phyloP scores from a whole-genome alignment of 768 basidiomycete genomes.

The Lepiota subincarnata region DNA sequence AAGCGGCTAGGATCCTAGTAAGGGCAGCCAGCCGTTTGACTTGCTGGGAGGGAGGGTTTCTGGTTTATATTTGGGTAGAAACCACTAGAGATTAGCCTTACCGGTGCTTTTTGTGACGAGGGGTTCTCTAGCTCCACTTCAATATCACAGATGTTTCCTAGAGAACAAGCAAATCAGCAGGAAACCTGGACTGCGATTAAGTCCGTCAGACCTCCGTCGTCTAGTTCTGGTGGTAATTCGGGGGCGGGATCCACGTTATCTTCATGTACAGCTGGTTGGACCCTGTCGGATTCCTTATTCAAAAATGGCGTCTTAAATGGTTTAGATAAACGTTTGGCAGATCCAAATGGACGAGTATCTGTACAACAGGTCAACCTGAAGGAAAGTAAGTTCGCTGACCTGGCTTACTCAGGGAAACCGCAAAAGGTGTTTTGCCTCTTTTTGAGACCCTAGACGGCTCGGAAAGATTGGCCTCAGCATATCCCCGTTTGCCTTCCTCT shows the following conservation, averaged over 20 bases:
- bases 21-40: conserved; percentile 33
- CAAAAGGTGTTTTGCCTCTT: conserved; percentile 29
- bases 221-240: neutral
- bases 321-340: conserved; percentile 37
- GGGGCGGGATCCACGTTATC: neutral
- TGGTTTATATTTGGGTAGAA: neutral
- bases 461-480: conserved; percentile 3
- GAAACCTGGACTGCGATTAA: conserved; percentile 18
- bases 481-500: conserved; percentile 7
- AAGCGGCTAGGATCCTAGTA: conserved; percentile 32
- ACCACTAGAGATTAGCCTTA: neutral
- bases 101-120: neutral
- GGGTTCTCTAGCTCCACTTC: conserved; percentile 8
- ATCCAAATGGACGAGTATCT: conserved; percentile 46
- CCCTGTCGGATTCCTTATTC: neutral
- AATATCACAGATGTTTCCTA: neutral
- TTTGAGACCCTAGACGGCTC: conserved; percentile 19
- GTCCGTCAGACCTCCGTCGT: neutral
- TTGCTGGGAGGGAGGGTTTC: conserved; percentile 21
- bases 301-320: conserved; percentile 44
- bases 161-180: too few species aligned
- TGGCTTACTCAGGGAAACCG: conserved; percentile 29
- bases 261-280: neutral
- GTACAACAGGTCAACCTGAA: neutral
- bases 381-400: neutral